A percentile compares a stretch with the other conserved stretches of the same genome.
Conservation (phyloP, 73 alveolate genomes). For the Breviolum minutum region DNA sequence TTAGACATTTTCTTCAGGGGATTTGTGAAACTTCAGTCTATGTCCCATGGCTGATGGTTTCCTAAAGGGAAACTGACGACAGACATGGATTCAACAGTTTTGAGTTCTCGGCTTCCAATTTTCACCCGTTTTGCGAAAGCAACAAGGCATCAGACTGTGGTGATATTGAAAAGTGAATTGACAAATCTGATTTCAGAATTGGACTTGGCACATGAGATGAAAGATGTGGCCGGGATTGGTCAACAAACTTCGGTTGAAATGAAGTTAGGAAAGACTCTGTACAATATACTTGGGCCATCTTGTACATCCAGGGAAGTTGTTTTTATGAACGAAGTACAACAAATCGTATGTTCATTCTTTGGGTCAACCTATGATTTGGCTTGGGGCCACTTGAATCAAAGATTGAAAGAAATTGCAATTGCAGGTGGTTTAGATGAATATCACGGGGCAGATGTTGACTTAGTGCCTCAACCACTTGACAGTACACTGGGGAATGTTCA, state of each 20-base stretch:
- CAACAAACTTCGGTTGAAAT: neutral
- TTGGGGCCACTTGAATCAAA: neutral
- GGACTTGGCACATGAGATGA: neutral
- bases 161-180: neutral
- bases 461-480: neutral
- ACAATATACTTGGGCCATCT: no score
- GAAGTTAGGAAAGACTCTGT: neutral
- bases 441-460: neutral
- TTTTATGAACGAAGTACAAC: neutral
- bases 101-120: no score
- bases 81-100: no score
- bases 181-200: neutral
- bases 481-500: neutral
- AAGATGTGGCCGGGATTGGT: neutral
- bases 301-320: neutral
- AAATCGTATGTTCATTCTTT: no score
- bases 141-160: no score
- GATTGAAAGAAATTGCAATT: neutral
- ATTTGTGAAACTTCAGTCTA: no score
- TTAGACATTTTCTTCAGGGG: no score
- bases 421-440: neutral
- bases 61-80: no score
- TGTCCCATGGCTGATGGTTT: no score
- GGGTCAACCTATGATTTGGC: neutral
- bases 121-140: no score